These are phyloP conservation scores for Botrytis squamosa DNA, from an alignment of 2,329 filamentous ascomycete species.

Conservation along the genomic window DNA sequence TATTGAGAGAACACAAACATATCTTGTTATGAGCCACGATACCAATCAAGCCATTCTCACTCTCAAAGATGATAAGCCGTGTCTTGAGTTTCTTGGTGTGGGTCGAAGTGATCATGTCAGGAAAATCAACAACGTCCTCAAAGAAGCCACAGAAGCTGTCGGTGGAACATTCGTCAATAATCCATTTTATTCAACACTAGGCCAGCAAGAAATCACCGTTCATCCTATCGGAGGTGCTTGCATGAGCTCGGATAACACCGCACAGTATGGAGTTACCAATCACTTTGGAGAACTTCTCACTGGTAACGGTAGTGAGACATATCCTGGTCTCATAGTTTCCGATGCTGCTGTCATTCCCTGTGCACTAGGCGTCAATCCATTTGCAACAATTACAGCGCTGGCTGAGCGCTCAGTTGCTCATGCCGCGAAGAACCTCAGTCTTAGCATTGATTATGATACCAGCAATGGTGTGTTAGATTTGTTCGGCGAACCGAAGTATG, in stretches of 20 bases:
- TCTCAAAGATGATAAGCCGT: constrained; percentile 58
- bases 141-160: constrained; percentile 54
- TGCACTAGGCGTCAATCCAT: constrained; percentile 63
- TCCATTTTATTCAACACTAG: constrained; percentile 56
- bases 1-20: constrained; percentile 59
- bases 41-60: constrained; percentile 58
- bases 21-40: constrained; percentile 49
- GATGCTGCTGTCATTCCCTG: constrained; percentile 62
- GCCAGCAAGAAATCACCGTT: constrained; percentile 60
- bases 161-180: constrained; percentile 60
- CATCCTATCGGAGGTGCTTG: constrained; percentile 66
- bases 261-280: constrained; percentile 57
- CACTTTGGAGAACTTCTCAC: constrained; percentile 60
- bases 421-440: constrained; percentile 44
- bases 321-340: constrained; percentile 59
- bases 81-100: constrained; percentile 59
- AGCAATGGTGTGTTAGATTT: constrained; percentile 53
- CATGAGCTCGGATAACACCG: constrained; percentile 60
- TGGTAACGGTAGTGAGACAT: constrained; percentile 50
- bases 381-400: constrained; percentile 67
- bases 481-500: constrained; percentile 49
- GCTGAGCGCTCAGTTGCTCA: constrained; percentile 61
- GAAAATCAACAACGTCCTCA: constrained; percentile 52
- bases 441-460: constrained; percentile 46
- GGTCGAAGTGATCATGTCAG: constrained; percentile 55